Base-by-base conservation (phyloP, 352 stramenopile species). In the Elongisporangium anandrum region DNA sequence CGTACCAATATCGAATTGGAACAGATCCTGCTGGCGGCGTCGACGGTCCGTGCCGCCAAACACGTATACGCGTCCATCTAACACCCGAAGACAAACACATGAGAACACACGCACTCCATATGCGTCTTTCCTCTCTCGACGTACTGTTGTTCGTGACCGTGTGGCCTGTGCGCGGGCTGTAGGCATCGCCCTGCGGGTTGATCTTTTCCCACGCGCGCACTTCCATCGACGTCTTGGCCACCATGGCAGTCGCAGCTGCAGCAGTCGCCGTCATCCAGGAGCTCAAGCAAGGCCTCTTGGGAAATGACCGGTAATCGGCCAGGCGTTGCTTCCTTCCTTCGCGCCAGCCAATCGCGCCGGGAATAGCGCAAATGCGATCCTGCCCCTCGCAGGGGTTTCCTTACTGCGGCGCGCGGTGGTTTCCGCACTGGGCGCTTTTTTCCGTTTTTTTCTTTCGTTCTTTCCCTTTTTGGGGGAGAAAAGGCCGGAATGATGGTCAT, bases 41-140 rank as follows among this genome's bases (percentile, higher is more conserved):
- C 82, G 78, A 1, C 81, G 77, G 55, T 96, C 87, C 21, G 87
- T 96, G 61, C 87, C 87, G 13, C 87, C 87, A 75, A 96, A 96
- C 16, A 96, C 81, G 61, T 92, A 95, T 49, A 96, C 65, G 50
- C 62, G 68, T 24, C 75, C 77, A 66, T 88, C 81, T 91, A 64
- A 15, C 12, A 24, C 7, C n/a, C 49, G 54, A 38, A 57, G 29
- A 56, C 4, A 57, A 54, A 12, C 48, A 10, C n/a, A 50, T 51
- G 54, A 66, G 21, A 64, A 22, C 45, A 45, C 26, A 22, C 45
- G 12, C n/a, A 23, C 20, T 45, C 9, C 22, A 49, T 49, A 22
- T 3, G 45, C 38, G 34, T 48, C 29, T 4, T 38, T 15, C 2
- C 21, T 23, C 1, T 22, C 23, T 51, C 8, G 22, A 50, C 63